Conservation (phyloP, 768 basidiomycete species). For the Naganishia friedmannii region DNA sequence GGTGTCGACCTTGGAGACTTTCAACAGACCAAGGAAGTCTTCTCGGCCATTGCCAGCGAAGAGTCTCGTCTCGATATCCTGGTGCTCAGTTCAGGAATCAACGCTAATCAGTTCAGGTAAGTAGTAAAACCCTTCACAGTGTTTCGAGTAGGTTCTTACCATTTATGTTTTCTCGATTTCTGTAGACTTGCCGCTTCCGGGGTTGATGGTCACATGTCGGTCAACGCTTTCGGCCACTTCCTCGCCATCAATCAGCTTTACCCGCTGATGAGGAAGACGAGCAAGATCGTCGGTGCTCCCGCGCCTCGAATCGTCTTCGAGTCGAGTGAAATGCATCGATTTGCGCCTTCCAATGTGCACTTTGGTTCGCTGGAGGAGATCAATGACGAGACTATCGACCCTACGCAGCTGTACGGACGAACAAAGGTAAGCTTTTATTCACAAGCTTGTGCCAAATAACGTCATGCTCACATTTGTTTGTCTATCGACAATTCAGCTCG, state of each 20-base stretch:
- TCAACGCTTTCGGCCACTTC: conserved; percentile 53
- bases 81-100: conserved; percentile 43
- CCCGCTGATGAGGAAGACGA: conserved; percentile 53
- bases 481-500: conserved; percentile 28
- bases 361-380: conserved; percentile 55
- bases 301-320: conserved; percentile 55
- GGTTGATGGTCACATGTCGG: conserved; percentile 41
- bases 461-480: neutral
- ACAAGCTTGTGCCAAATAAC: neutral
- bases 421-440: conserved; percentile 49
- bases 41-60: conserved; percentile 33
- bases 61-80: conserved; percentile 46
- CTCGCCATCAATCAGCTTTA: conserved; percentile 55
- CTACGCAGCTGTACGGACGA: conserved; percentile 53
- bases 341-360: conserved; percentile 49
- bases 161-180: neutral
- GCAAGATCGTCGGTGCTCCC: conserved; percentile 39
- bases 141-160: neutral
- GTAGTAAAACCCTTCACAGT: neutral
- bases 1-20: conserved; percentile 44
- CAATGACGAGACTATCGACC: conserved; percentile 49
- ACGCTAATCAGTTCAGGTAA: conserved; percentile 42
- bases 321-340: conserved; percentile 54
- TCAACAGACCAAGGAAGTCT: conserved; percentile 45
- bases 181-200: conserved; percentile 31